A percentile compares a stretch with the other conserved stretches of the same genome.
Conservation (phyloP, 2,329 filamentous ascomycete genomes). For the Colletotrichum navitas region DNA sequence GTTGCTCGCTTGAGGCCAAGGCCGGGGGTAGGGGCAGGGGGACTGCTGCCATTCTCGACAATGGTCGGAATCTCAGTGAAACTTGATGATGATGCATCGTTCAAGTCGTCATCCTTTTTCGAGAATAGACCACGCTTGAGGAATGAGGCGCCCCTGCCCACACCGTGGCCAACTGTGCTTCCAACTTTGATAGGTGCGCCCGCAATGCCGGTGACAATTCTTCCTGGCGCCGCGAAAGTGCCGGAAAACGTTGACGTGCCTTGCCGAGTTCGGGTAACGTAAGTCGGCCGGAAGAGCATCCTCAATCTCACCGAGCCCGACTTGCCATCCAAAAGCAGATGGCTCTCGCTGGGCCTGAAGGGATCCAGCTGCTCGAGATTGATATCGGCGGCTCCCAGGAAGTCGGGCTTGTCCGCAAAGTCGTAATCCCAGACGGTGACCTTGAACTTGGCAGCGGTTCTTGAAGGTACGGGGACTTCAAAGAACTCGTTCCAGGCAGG, state of each 20-base stretch:
- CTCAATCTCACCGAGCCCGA: slow-evolving; percentile 86
- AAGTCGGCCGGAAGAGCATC: slow-evolving; percentile 92
- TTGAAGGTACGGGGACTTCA: slow-evolving; percentile 83
- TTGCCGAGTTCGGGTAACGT: slow-evolving; percentile 87
- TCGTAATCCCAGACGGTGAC: slow-evolving; percentile 95
- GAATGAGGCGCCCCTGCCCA: slow-evolving; percentile 92
- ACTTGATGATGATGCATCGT: slow-evolving; percentile 55
- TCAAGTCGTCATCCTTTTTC: slow-evolving; percentile 72
- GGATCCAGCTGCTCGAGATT: slow-evolving; percentile 86
- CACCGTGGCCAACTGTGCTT: slow-evolving; percentile 78
- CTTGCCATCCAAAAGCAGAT: slow-evolving; percentile 85
- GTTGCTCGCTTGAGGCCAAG: slow-evolving; percentile 58
- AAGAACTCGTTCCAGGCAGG: slow-evolving; percentile 98
- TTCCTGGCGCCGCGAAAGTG: slow-evolving; percentile 87
- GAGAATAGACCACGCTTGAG: slow-evolving; percentile 85
- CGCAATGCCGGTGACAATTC: slow-evolving; percentile 84
- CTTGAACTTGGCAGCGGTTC: slow-evolving; percentile 85
- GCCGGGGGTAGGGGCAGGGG: slow-evolving; percentile 46
- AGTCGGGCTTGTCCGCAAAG: slow-evolving; percentile 94
- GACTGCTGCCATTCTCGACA: slow-evolving; percentile 58
- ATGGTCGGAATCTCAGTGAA: slow-evolving; percentile 53
- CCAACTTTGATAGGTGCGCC: slow-evolving; percentile 95
- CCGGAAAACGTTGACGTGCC: slow-evolving; percentile 94
- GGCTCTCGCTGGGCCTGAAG: slow-evolving; percentile 83
- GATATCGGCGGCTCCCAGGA: slow-evolving; percentile 82